Evolutionary conservation across 257 asterid genomes (phyloP), one percentile per base, ranked within the genome.

Genomic region (Knoxia roxburghii): DNA sequence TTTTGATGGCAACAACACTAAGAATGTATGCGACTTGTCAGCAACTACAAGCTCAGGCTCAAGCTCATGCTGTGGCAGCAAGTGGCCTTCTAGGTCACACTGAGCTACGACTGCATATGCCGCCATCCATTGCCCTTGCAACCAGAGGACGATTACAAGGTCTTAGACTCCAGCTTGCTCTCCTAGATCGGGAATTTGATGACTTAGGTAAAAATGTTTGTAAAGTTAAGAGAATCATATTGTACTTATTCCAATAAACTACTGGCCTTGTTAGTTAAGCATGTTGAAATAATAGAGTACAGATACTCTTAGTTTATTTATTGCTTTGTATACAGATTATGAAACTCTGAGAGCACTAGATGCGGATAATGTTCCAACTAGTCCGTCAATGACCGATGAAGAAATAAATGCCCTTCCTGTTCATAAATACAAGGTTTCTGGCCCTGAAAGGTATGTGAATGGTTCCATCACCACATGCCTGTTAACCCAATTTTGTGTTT

Each of bases 11-110:
- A 59, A 90, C 98, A 35, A 79, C 84, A 61, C 76, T 94, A 69
- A 85, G 99, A 78, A 94, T 94, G 99, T 94, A 94, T 75, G 97
- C 99, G 60, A 94, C 99, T 7, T 94, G 99, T 76, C 97, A 94
- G 84, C 97, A 90, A 71, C 97, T 94, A 80, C 99, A 94, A 84
- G 96, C 97, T 61, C 99, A 90, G 80, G 97, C 99, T 55, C 99
- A 94, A 72, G 99, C 97, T 59, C 97, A 94, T 73, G 96, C 97
- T 63, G 95, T 83, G 64, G 97, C 96, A 55, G 95, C 99, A 30
- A 90, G 93, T 68, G 96, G 96, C 45, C 95, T 90, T 76, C 96
- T 90, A 69, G 95, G 97, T 75, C 99, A 90, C 70, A 87, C 99
- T 0, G 99, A 94, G 75, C 75, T 94, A 78, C 88, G 99, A 60